Evolutionary conservation across 148 eudicot genomes (phyloP), one percentile per base, ranked within the genome.

Genomic region (Hydrangea macrophylla): DNA sequence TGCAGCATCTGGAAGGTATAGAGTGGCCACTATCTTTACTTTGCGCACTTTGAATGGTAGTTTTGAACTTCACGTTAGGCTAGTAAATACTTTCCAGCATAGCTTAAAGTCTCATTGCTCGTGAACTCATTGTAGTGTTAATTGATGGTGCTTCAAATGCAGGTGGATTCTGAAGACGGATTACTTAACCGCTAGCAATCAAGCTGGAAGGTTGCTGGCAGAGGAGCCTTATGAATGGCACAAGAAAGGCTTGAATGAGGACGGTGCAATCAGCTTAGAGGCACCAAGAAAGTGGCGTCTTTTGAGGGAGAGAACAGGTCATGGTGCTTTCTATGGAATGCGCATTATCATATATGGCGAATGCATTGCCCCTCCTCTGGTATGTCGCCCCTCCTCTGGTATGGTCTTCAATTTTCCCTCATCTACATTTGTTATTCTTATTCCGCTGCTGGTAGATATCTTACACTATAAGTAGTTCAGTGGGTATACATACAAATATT

Each of bases 241-340:
- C 70, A 85, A 87, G 75, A 88, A 72, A 59, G 79, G 91, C 76
- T 78, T 89, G 60, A 94, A 76, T 75, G 96, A 88, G 79, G 99
- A 94, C 76, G 92, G 90, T 36, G 79, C 90, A 32, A 94, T 94
- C 32, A 89, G 81, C 77, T 75, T 90, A 18, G 93, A 86, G 76
- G 96, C 97, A 68, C 99, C 99, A 51, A 87, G 99, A 70, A 94
- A 89, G 75, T 94, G 99, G 99, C 96, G 99, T 10, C 93, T 90
- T 66, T 68, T 90, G 65, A 85, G 84, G 67, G 90, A 86, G 85
- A 90, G 69, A 78, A 94, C 97, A 1, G 97, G 97, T 36, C 97
- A 94, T 76, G 97, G 99, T 37, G 99, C 96, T 51, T 83, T 94
- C 70, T 78, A 87, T 73, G 97, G 97, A 70, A 86, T 90, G 99